Conservation (phyloP, 441 rosid species). For the Populus hybrid region DNA sequence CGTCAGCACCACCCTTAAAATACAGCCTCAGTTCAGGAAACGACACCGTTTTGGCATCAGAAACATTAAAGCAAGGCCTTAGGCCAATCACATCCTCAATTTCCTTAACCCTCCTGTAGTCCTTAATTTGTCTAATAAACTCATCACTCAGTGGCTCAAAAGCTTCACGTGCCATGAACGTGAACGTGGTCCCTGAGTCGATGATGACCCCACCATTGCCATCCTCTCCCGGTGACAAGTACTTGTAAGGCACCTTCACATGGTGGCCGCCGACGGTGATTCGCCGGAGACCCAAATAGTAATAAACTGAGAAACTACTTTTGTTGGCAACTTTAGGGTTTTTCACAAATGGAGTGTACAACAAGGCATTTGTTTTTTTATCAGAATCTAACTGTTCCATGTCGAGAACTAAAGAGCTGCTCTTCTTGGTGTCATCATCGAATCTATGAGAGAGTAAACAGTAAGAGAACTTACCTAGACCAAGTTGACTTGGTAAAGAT, state of each 20-base stretch:
- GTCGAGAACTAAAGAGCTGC: conserved; percentile 40
- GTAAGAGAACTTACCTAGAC: conserved; percentile 43
- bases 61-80: conserved; percentile 41
- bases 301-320: conserved; percentile 31
- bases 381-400: conserved; percentile 17
- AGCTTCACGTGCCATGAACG: conserved; percentile 36
- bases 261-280: conserved; percentile 38
- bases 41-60: neutral
- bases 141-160: conserved; percentile 34
- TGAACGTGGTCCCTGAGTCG: conserved; percentile 57
- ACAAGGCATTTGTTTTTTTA: conserved; percentile 24
- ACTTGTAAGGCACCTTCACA: conserved; percentile 33
- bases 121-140: conserved; percentile 30
- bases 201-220: conserved; percentile 57
- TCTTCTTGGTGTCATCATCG: conserved; percentile 31
- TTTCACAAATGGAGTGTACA: conserved; percentile 42
- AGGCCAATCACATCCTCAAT: conserved; percentile 40
- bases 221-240: conserved; percentile 23
- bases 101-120: conserved; percentile 24
- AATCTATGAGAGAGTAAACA: conserved; percentile 47
- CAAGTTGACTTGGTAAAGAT: conserved; percentile 48
- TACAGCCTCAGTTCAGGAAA: conserved; percentile 40
- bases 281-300: conserved; percentile 43
- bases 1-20: conserved; percentile 45
- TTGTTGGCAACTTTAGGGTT: conserved; percentile 28